Base-by-base conservation (phyloP, 768 basidiomycete species). In the Sutorius australiensis region DNA sequence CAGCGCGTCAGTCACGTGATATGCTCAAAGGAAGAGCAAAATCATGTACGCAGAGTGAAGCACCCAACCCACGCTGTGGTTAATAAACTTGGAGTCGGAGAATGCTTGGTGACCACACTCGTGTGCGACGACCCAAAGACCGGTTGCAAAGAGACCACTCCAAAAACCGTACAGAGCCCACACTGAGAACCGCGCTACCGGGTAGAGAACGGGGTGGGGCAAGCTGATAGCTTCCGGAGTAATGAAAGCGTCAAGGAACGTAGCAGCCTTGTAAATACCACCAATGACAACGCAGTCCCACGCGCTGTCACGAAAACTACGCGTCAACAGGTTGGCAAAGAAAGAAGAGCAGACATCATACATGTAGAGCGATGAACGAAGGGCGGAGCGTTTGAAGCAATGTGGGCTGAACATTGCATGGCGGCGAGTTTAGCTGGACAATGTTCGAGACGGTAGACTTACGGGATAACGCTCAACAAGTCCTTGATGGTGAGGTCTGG, bases 61-160 rank as follows among this genome's bases (percentile, higher is more conserved):
- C 55, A 95, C 65, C 87, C 89, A 95, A 11, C 95, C 95, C 51
- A 94, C 89, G 41, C 82, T 72, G 78, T 98, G 91, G 78, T 98
- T 98, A 72, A 97, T 79, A 30, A 76, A 68, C 76, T 95, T 95
- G 48, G 86, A 94, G 59, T 93, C 86, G 1, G 94, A 98, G 77
- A 92, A 99, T 0, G 91, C 89, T 70, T 95, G 93, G 70, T 99
- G 95, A 30, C 95, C 95, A 61, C 92, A 94, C 72, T 98, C 94
- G 66, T 95, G 93, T 42, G 87, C 94, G 54, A 95, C 76, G 58
- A 94, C 87, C 95, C 95, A 98, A 47, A 98, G 75, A 54, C 95
- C 95, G 17, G 95, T 98, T 5, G 79, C 86, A 55, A 93, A 89
- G 30, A 95, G 82, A 50, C 95, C 94, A 6, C 86, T 73, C 66